Evolutionary conservation across 2,329 filamentous ascomycete genomes (phyloP).

Genomic region (Phialocephala subalpina): DNA sequence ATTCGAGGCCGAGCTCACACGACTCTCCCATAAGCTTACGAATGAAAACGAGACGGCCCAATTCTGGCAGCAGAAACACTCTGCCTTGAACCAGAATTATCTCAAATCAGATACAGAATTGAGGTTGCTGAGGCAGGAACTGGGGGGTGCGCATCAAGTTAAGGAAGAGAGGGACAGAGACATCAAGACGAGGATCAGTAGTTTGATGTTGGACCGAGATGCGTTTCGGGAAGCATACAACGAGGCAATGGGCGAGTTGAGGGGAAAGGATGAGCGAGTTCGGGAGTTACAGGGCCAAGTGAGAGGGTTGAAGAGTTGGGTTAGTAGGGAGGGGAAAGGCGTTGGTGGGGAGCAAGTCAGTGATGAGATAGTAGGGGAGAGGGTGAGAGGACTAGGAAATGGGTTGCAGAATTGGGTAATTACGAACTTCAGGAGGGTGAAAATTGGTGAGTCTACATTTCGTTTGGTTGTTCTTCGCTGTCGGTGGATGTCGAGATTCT

Average conservation of each 20-base stretch:
- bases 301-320: conserved; percentile 73
- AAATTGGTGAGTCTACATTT: conserved; percentile 49
- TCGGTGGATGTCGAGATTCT: background rate
- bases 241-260: conserved; percentile 53
- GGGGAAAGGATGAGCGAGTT: conserved; percentile 63
- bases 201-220: conserved; percentile 43
- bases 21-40: conserved; percentile 52
- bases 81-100: conserved; percentile 59
- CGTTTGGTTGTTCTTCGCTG: background rate
- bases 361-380: conserved; percentile 72
- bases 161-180: conserved; percentile 46
- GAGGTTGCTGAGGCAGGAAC: conserved; percentile 57
- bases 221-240: conserved; percentile 57
- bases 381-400: conserved; percentile 68
- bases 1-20: conserved; percentile 61
- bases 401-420: conserved; percentile 80
- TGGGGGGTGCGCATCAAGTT: conserved; percentile 29
- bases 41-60: conserved; percentile 61
- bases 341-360: conserved; percentile 61
- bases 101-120: conserved; percentile 61
- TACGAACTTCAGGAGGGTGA: conserved; percentile 70
- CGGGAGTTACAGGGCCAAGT: conserved; percentile 65
- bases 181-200: conserved; percentile 39
- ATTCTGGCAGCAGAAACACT: conserved; percentile 66
- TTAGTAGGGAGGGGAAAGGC: conserved; percentile 70